Percentiles rank a stretch among this genome's conserved stretches.
phyloP scores from a whole-genome alignment of 768 basidiomycete species.

The Termitomyces sp. region DNA sequence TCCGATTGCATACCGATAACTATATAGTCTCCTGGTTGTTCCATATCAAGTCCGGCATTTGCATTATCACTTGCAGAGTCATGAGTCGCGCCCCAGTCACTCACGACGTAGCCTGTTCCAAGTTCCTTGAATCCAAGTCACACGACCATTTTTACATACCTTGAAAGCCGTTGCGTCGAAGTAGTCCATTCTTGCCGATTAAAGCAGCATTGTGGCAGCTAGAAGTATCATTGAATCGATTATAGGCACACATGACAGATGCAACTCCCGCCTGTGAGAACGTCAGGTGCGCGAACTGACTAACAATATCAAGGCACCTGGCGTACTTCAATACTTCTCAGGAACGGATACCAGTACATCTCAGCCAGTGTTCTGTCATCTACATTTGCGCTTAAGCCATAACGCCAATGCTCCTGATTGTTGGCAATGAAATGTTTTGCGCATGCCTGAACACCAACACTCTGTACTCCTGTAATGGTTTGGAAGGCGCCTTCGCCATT shows the following conservation, averaged over 20 bases:
- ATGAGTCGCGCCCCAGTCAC: constrained; percentile 49
- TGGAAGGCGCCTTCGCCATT: constrained; percentile 55
- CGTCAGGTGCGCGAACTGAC: not conserved
- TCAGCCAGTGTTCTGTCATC: constrained; percentile 56
- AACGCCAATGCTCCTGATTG: constrained; percentile 50
- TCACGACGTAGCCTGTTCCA: constrained; percentile 35
- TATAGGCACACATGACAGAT: constrained; percentile 48
- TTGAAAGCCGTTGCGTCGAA: constrained; percentile 37
- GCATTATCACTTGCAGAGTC: constrained; percentile 40
- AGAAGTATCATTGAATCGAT: constrained; percentile 54
- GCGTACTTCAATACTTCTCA: constrained; percentile 40
- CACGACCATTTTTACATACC: constrained; percentile 19
- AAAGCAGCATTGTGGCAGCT: constrained; percentile 56
- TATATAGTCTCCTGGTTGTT: constrained; percentile 44
- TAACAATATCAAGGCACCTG: not conserved
- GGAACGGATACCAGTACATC: constrained; percentile 46
- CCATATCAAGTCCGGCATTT: constrained; percentile 45
- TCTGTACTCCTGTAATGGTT: constrained; percentile 55
- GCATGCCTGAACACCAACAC: constrained; percentile 55
- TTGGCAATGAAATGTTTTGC: constrained; percentile 48
- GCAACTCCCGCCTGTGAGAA: constrained; percentile 39
- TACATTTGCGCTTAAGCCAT: constrained; percentile 37
- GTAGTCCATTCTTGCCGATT: constrained; percentile 34
- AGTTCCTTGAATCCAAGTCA: not conserved
- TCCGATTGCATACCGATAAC: constrained; percentile 26